Evolutionary conservation across 2,329 filamentous ascomycete genomes (phyloP).

Genomic region (Colletotrichum musicola): DNA sequence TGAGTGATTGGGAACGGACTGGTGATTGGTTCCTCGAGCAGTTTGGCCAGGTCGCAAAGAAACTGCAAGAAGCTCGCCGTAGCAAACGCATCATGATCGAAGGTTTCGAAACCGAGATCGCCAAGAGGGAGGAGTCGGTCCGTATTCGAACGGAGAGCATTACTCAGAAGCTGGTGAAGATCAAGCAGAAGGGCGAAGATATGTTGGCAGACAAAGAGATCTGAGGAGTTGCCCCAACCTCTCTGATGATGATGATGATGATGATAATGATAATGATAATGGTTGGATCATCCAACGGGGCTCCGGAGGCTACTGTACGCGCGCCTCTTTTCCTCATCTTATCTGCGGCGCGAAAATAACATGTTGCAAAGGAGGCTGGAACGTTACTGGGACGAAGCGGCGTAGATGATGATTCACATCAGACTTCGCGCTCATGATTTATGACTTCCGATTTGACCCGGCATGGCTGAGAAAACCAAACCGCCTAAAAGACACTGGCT

Average conservation of each 20-base stretch:
- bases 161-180: slow-evolving; percentile 64
- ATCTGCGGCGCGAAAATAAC: neutral
- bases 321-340: neutral
- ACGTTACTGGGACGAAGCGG: neutral
- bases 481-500: no score
- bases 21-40: slow-evolving; percentile 71
- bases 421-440: slow-evolving; percentile 17
- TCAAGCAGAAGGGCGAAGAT: slow-evolving; percentile 68
- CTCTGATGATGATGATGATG: no score
- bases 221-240: slow-evolving; percentile 35
- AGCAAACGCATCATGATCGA: slow-evolving; percentile 63
- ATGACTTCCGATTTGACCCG: slow-evolving; percentile 23
- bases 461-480: neutral
- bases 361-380: neutral
- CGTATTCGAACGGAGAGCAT: slow-evolving; percentile 66
- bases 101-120: slow-evolving; percentile 68
- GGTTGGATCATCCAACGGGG: no score
- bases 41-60: slow-evolving; percentile 63
- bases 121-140: slow-evolving; percentile 66
- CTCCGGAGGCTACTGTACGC: neutral
- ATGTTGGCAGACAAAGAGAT: slow-evolving; percentile 63
- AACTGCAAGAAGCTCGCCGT: slow-evolving; percentile 61
- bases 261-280: no score
- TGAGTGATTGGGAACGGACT: slow-evolving; percentile 70
- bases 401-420: slow-evolving; percentile 29